Evolutionary conservation across 2,329 filamentous ascomycete genomes (phyloP).

Genomic region (Colletotrichum tropicale): DNA sequence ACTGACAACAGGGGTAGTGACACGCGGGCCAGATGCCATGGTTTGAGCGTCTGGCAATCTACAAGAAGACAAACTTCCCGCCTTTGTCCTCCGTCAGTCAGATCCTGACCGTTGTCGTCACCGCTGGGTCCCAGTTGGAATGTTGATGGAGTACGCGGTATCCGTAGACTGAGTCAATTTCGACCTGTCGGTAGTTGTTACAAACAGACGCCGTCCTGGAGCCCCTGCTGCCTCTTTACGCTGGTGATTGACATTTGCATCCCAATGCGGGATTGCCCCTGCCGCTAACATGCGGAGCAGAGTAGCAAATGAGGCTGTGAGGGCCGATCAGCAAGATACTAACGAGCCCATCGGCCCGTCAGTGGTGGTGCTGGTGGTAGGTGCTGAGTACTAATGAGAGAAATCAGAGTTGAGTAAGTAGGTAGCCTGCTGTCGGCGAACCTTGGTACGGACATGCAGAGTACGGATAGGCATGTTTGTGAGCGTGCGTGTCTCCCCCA

Average conservation of each 20-base stretch:
- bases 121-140: neutral
- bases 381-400: too few species aligned
- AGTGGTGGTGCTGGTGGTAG: neutral
- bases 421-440: too few species aligned
- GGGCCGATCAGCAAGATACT: conserved; percentile 2
- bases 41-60: neutral
- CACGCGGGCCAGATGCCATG: neutral
- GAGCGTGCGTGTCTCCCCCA: neutral
- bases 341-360: neutral
- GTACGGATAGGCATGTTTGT: neutral
- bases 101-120: conserved; percentile 6
- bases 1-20: neutral
- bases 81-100: neutral
- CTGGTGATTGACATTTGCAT: neutral
- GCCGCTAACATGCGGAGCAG: conserved; percentile 4
- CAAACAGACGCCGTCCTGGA: conserved; percentile 8
- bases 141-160: neutral
- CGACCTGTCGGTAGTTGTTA: conserved; percentile 14
- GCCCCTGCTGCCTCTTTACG: neutral
- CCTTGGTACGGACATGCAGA: too few species aligned
- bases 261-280: conserved; percentile 12
- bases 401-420: too few species aligned
- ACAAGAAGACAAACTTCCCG: neutral
- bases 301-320: conserved; percentile 12
- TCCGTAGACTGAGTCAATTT: neutral